Evolutionary conservation across 2,329 filamentous ascomycete genomes (phyloP).

Genomic region (Fusarium sp.): DNA sequence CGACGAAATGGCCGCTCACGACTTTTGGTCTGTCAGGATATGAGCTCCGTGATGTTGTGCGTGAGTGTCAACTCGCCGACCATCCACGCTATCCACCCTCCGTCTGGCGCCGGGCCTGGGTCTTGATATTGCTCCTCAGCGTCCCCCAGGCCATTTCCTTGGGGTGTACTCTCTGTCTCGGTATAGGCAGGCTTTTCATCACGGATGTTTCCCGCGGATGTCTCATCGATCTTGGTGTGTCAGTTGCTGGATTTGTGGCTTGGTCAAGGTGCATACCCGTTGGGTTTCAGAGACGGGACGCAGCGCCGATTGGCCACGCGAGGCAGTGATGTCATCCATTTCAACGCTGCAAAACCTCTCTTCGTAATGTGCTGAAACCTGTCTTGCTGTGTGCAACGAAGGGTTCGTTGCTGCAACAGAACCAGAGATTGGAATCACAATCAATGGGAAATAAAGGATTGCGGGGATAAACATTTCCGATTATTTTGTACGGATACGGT

Average conservation of each 20-base stretch:
- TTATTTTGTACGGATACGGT: neutral
- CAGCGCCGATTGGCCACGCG: neutral
- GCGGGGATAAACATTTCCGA: neutral
- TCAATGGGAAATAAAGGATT: neutral
- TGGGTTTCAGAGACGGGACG: neutral
- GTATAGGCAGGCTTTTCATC: neutral
- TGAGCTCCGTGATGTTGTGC: neutral
- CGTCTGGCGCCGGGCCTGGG: slow-evolving; percentile 9
- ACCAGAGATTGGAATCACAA: neutral
- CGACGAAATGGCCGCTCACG: slow-evolving; percentile 41
- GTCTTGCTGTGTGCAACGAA: neutral
- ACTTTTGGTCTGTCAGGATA: slow-evolving; percentile 2
- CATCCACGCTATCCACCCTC: slow-evolving; percentile 16
- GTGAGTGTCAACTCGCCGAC: neutral
- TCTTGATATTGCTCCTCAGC: neutral
- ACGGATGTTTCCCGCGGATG: neutral
- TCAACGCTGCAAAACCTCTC: neutral
- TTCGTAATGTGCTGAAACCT: neutral
- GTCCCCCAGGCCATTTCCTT: neutral
- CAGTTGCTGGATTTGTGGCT: neutral
- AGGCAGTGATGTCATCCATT: neutral
- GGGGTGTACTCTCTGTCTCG: neutral
- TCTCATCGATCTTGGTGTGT: neutral
- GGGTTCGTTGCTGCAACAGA: neutral
- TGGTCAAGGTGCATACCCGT: neutral